Base-by-base conservation (phyloP, 2,329 filamentous ascomycete species). In the Fusarium sp. region DNA sequence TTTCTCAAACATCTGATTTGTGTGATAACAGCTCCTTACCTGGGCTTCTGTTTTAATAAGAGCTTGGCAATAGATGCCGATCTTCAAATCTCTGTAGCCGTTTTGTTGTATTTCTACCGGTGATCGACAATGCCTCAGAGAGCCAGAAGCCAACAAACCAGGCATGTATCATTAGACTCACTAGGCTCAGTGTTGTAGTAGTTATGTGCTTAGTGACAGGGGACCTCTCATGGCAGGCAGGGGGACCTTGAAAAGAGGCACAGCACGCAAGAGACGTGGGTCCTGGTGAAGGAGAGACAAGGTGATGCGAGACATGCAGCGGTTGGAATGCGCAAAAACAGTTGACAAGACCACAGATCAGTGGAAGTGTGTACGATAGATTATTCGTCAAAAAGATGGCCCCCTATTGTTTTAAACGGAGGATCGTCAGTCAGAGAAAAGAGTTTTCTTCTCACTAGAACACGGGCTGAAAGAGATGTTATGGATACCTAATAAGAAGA, bases 261-360 rank as follows among this genome's bases (percentile, higher is more conserved):
- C 61, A 65, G 62, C 57, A 63, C 54, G 63, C 49, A 47, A 66
- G 49, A 56, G 65, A 55, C 66, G 67, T 63, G 66, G 66, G 56
- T 57, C 58, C 53, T 41, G 31, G 60, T 36, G 29, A 48, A 60
- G 23, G 38, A 49, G 39, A 56, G 49, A 56, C 44, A 51, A 61
- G 52, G 35, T 67, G 66, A 68, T 67, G 66, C 66, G 54, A 67
- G 66, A 68, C 66, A 68, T 67, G 53, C 48, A 27, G 33, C 49
- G 32, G 15, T 41, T 63, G 55, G 60, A 59, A 49, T 61, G 54
- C 35, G 48, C 25, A 25, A n/a, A n/a, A 42, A 15, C 21, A 17
- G 32, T 42, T 39, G 42, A 45, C 17, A 45, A 50, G 33, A 23
- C 27, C 27, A 45, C 17, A 37, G 27, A 29, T 33, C 21, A 45